These are phyloP conservation scores for Hemileia vastatrix DNA, from an alignment of 1,284 basidiomycete genomes.

Conservation along the genomic window DNA sequence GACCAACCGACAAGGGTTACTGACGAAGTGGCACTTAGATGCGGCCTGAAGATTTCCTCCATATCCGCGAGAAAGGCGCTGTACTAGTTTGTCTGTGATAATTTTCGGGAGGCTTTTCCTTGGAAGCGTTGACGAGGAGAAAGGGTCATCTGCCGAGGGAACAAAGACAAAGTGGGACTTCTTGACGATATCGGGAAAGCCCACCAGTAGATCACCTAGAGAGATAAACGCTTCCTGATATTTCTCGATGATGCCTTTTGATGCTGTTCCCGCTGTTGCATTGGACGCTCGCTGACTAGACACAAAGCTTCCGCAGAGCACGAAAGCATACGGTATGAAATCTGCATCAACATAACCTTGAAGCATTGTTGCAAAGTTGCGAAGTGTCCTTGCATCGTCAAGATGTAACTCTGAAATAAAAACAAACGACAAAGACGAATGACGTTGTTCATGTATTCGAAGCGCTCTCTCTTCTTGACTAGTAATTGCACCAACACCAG, in stretches of 20 bases:
- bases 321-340: conserved; percentile 38
- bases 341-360: conserved; percentile 41
- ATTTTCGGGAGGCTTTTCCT: not conserved
- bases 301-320: too few relatives aligned
- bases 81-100: too few relatives aligned
- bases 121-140: conserved; percentile 17
- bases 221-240: too few relatives aligned
- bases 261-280: too few relatives aligned
- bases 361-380: conserved; percentile 34
- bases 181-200: conserved; percentile 8
- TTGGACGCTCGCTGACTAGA: too few relatives aligned
- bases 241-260: too few relatives aligned
- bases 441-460: conserved; percentile 31
- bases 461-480: conserved; percentile 55
- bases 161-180: conserved; percentile 11
- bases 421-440: conserved; percentile 33
- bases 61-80: too few relatives aligned
- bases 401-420: conserved; percentile 41
- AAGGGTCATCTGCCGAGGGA: conserved; percentile 19
- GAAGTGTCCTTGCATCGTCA: conserved; percentile 33
- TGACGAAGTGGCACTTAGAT: conserved; percentile 69
- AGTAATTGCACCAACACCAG: conserved; percentile 82
- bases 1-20: conserved; percentile 85
- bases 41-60: too few relatives aligned
- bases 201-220: too few relatives aligned